Base-by-base conservation (phyloP, 2,329 filamentous ascomycete species). In the Lachnellula hyalina region DNA sequence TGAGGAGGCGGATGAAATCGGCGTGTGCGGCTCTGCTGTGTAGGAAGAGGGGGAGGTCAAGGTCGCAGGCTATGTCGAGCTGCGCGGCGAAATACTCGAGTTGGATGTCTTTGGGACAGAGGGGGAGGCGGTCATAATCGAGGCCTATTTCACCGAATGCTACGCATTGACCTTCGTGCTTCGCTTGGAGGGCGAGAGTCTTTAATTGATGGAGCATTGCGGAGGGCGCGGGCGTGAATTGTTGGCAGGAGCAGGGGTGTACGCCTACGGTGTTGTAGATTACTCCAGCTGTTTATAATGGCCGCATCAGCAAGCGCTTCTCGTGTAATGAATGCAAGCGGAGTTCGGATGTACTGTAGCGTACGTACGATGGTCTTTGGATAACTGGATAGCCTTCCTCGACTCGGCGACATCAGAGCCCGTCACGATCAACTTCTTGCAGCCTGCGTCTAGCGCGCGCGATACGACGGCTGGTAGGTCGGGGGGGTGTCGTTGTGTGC, bases 71-170 rank as follows among this genome's bases (percentile, higher is more conserved):
- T 15, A 70, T 51, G 12, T 65, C 60, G 5, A 70, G 63, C 70
- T 99, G 94, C 6, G 82, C 81, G 42, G 85, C 83, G 70, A 99
- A 99, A 57, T 90, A 91, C 67, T 90, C 86, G 32, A 92, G 76
- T 71, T 99, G 94, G 15, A 86, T 81, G 23, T 86, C 84, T 66
- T 86, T 89, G 40, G 86, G 83, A 67, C 89, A 91, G 65, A 92
- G 86, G 65, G 90, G 88, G 36, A 99, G 75, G 2, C 94, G 84
- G 73, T 99, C 94, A 69, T 97, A 99, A 73, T 99, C 94, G 4
- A 99, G 85, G 2, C 94, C 94, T 59, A 99, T 90, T 72, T 99
- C 94, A 48, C 94, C 94, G 69, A 96, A 91, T 6, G 94, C 93
- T 1, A 90, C 85, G 41, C 70, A 56, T 28, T 60, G 25, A 53